phyloP scores from a whole-genome alignment of 2,329 filamentous ascomycete genomes.

The Pseudopyrenochaeta lycopersici region DNA sequence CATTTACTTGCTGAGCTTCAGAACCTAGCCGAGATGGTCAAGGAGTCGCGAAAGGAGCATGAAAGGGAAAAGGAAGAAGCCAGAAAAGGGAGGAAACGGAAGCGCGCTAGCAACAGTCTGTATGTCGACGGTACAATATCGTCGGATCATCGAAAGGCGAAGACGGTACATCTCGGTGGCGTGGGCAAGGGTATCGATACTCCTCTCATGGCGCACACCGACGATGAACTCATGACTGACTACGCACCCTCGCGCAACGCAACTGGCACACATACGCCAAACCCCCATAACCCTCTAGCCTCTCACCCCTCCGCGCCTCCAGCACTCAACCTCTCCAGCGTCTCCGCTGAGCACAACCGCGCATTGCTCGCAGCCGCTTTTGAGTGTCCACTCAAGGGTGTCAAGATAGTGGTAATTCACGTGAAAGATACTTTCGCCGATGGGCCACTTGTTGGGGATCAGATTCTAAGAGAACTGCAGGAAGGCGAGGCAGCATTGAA shows the following conservation, averaged over 20 bases:
- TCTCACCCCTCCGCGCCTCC: conserved; percentile 34
- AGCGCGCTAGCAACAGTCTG: conserved; percentile 60
- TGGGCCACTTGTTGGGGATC: conserved; percentile 69
- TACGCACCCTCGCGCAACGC: conserved; percentile 17
- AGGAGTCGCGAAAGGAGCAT: conserved; percentile 54
- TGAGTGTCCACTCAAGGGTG: conserved; percentile 68
- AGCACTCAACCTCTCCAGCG: conserved; percentile 30
- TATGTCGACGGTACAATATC: conserved; percentile 18
- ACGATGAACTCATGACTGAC: conserved; percentile 43
- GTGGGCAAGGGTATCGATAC: conserved; percentile 21
- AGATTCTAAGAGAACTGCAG: conserved; percentile 74
- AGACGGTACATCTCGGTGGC: conserved; percentile 17
- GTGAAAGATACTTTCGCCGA: conserved; percentile 87
- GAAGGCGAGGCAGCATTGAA: conserved; percentile 65
- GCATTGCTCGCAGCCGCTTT: conserved; percentile 39
- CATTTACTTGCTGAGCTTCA: conserved; percentile 83
- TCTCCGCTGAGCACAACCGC: conserved; percentile 37
- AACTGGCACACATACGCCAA: conserved; percentile 34
- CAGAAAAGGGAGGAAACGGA: conserved; percentile 67
- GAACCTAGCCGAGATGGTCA: conserved; percentile 75
- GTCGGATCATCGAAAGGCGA: conserved; percentile 20
- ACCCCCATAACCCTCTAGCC: conserved; percentile 5
- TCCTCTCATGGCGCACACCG: conserved; percentile 18
- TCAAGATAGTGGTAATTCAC: conserved; percentile 90
- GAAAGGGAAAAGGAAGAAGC: conserved; percentile 42